Conservation (phyloP, 139 green algal genomes). For the Chlamydomonas sp. region DNA sequence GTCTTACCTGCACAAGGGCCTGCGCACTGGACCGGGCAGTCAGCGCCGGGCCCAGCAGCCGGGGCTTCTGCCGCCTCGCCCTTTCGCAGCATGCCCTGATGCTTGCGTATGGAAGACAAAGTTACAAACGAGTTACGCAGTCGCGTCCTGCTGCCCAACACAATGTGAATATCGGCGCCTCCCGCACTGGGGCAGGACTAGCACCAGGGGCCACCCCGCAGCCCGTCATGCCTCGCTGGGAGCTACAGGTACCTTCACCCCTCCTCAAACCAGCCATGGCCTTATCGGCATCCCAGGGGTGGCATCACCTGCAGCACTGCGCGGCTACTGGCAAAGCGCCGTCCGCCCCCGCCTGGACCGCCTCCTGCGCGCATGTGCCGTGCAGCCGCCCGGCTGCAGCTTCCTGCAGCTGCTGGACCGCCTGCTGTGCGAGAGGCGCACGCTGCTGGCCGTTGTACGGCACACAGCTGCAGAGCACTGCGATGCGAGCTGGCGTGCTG, state of each 20-base stretch:
- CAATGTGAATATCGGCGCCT: too few species aligned
- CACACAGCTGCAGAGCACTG: neutral
- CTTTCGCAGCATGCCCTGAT: too few species aligned
- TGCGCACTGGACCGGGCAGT: too few species aligned
- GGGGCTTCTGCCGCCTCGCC: too few species aligned
- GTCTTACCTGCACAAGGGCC: too few species aligned
- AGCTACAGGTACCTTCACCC: neutral
- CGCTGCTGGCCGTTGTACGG: neutral
- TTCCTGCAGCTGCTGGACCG: slow-evolving; percentile 24
- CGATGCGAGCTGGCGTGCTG: neutral
- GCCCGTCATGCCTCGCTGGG: too few species aligned
- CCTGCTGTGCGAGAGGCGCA: slow-evolving; percentile 19
- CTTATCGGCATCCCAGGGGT: slow-evolving; percentile 6
- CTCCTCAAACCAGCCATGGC: neutral
- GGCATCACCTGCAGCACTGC: neutral
- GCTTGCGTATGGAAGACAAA: too few species aligned
- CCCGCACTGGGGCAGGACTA: too few species aligned
- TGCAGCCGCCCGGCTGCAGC: slow-evolving; percentile 2
- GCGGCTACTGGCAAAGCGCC: neutral
- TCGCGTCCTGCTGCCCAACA: too few species aligned
- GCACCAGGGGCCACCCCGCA: neutral
- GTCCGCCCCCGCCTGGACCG: slow-evolving; percentile 4
- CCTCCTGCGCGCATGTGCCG: neutral
- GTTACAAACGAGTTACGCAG: too few species aligned
- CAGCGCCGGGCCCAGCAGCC: too few species aligned